Evolutionary conservation across 1,284 basidiomycete species (phyloP).

Genomic region (Boletus hoseneyae): DNA sequence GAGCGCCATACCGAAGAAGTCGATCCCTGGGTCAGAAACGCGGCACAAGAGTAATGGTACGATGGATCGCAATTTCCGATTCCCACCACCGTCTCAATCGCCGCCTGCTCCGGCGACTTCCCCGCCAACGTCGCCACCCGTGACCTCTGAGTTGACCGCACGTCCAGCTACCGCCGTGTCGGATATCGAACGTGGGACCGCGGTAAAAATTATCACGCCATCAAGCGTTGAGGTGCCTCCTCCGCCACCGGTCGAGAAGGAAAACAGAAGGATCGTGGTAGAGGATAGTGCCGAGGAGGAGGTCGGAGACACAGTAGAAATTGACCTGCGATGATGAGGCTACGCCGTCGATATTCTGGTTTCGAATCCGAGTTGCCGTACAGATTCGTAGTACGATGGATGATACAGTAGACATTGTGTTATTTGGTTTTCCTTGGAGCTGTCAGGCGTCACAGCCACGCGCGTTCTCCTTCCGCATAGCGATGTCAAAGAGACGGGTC

Average conservation of each 20-base stretch:
- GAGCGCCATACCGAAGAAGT: constrained; percentile 10
- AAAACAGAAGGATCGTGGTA: constrained; percentile 37
- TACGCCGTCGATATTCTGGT: not conserved
- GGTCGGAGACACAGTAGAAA: constrained; percentile 72
- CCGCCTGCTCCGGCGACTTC: constrained; percentile 15
- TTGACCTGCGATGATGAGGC: constrained; percentile 33
- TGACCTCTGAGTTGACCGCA: not conserved
- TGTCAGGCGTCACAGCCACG: constrained; percentile 9
- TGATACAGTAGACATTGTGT: too few relatives aligned
- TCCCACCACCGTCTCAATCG: constrained; percentile 45
- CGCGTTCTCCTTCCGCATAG: not conserved
- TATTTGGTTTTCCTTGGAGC: too few relatives aligned
- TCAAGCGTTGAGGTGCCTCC: constrained; percentile 71
- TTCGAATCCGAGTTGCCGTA: constrained; percentile 1
- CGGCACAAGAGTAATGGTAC: constrained; percentile 54
- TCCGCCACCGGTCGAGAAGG: constrained; percentile 74
- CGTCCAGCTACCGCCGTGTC: constrained; percentile 1
- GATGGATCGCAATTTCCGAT: constrained; percentile 77
- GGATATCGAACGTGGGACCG: constrained; percentile 22
- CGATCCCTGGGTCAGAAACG: constrained; percentile 19
- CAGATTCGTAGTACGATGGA: not conserved
- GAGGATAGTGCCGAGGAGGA: constrained; percentile 61
- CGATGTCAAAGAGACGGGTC: constrained; percentile 55
- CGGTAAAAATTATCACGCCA: constrained; percentile 45
- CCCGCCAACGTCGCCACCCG: constrained; percentile 22